phyloP scores from a whole-genome alignment of 352 stramenopile species.

The Aphanomyces cochlioides region DNA sequence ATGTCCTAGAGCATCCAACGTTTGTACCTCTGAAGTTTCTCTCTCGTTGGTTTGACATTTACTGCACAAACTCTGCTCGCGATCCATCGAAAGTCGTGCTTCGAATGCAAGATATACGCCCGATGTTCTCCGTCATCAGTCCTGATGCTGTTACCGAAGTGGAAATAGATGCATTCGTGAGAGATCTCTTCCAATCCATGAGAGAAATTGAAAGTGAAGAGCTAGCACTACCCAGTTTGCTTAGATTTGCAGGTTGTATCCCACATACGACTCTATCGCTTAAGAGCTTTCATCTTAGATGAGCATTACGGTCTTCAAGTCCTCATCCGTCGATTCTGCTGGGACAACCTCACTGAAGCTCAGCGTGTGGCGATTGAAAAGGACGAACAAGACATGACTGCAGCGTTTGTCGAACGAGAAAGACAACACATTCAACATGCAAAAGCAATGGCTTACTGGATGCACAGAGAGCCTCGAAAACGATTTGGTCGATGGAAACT shows the following conservation, averaged over 20 bases:
- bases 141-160: neutral
- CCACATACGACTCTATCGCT: neutral
- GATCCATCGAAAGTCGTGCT: neutral
- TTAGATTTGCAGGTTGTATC: conserved; percentile 11
- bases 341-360: conserved; percentile 1
- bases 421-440: neutral
- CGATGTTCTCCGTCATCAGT: neutral
- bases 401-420: conserved; percentile 20
- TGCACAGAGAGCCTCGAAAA: conserved; percentile 1
- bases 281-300: neutral
- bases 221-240: neutral
- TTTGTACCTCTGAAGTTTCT: neutral
- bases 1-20: conserved; percentile 5
- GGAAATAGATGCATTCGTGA: conserved; percentile 1
- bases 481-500: conserved; percentile 10
- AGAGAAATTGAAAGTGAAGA: neutral
- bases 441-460: conserved; percentile 12
- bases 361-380: conserved; percentile 3
- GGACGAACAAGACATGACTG: conserved; percentile 10
- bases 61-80: neutral
- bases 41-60: conserved; percentile 7
- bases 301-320: neutral
- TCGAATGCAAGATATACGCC: neutral
- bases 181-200: neutral
- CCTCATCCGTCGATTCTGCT: conserved; percentile 9